phyloP scores from a whole-genome alignment of 176 grass and related monocot genomes.

The Bothriochloa decipiens region DNA sequence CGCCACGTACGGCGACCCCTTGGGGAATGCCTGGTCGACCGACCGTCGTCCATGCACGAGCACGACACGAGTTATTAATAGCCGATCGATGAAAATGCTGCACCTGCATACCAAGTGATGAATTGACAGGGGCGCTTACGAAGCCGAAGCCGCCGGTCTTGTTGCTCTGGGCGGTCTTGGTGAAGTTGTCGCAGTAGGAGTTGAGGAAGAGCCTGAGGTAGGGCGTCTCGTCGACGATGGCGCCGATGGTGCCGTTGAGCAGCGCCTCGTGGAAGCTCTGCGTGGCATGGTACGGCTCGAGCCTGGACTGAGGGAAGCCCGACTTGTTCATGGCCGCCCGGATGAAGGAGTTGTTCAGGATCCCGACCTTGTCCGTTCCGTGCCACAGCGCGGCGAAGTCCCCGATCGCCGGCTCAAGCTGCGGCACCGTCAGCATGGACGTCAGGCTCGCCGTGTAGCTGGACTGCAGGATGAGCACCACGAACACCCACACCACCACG shows the following conservation, averaged over 20 bases:
- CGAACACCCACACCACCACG: slow-evolving; percentile 68
- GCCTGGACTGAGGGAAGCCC: slow-evolving; percentile 42
- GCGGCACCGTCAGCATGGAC: slow-evolving; percentile 73
- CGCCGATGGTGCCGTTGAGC: slow-evolving; percentile 49
- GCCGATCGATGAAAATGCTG: not conserved
- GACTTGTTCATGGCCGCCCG: slow-evolving; percentile 19
- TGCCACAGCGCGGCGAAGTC: slow-evolving; percentile 44
- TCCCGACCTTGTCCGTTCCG: slow-evolving; percentile 40
- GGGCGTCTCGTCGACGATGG: slow-evolving; percentile 67
- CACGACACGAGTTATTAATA: not conserved
- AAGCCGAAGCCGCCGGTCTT: slow-evolving; percentile 78
- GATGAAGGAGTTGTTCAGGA: slow-evolving; percentile 70
- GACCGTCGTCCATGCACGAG: not conserved
- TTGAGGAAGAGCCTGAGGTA: slow-evolving; percentile 69
- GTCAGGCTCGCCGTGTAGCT: slow-evolving; percentile 90
- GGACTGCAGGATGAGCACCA: slow-evolving; percentile 75
- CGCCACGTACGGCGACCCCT: slow-evolving; percentile 60
- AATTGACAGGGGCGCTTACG: slow-evolving; percentile 35
- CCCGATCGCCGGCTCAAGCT: slow-evolving; percentile 43
- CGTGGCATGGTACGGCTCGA: slow-evolving; percentile 28
- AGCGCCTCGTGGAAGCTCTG: slow-evolving; percentile 50
- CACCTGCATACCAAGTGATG: not conserved
- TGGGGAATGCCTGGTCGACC: slow-evolving; percentile 53
- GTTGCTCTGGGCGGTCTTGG: slow-evolving; percentile 37
- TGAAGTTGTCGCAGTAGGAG: slow-evolving; percentile 55